phyloP scores from a whole-genome alignment of 1,284 basidiomycete genomes.

The Pholiota adiposa region DNA sequence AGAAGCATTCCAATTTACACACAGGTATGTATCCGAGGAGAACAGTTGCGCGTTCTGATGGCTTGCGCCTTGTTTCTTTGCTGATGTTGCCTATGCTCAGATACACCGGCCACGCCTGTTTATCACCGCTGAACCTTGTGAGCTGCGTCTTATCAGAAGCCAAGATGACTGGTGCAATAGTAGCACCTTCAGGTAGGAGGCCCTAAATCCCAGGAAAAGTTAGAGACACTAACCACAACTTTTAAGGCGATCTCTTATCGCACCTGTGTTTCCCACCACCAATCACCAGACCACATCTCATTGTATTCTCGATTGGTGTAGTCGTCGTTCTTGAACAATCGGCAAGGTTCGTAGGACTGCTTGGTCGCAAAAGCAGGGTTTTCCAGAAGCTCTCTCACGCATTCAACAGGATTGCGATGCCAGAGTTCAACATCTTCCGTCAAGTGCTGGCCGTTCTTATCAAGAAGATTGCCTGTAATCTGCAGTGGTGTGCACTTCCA shows the following conservation, averaged over 20 bases:
- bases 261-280: conserved; percentile 33
- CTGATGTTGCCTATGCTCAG: neutral
- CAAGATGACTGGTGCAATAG: too few species aligned
- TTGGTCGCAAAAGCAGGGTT: conserved; percentile 4
- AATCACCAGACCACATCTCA: conserved; percentile 47
- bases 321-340: conserved; percentile 30
- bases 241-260: too few species aligned
- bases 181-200: too few species aligned
- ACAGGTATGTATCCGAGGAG: conserved; percentile 2
- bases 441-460: too few species aligned
- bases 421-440: too few species aligned
- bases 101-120: conserved; percentile 2
- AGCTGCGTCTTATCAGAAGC: neutral
- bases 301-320: conserved; percentile 29
- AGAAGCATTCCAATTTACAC: neutral
- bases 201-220: too few species aligned
- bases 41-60: neutral
- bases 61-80: neutral
- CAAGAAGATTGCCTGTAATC: too few species aligned
- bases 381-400: conserved; percentile 1
- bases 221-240: too few species aligned
- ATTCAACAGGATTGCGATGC: conserved; percentile 10
- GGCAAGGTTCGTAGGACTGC: conserved; percentile 15
- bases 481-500: too few species aligned
- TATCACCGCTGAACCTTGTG: neutral